Base-by-base conservation (phyloP, 139 green algal species). In the Diplosphaera chodatii region DNA sequence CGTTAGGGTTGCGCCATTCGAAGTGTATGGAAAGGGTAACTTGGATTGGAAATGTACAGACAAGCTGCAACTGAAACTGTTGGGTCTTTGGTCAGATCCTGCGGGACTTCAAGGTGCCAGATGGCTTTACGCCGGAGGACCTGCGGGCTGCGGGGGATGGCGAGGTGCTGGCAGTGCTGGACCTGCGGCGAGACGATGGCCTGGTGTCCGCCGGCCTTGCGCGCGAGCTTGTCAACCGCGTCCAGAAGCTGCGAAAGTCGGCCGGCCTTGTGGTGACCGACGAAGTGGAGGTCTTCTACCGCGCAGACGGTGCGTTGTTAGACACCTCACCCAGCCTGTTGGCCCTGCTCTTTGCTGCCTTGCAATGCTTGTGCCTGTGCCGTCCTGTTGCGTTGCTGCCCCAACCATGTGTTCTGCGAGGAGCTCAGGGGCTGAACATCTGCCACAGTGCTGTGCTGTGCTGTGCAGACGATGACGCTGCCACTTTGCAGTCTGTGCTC, bases 171-270 rank as follows among this genome's bases (percentile, higher is more conserved):
- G 91, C 93, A 28, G 89, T 98, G 70, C 75, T 98, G 71, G 93
- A 98, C 78, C 75, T 99, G 76, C 48, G 73, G 30, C 55, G 80
- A 27, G 85, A 91, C 68, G 80, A 86, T 4, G 78, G 74, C 25
- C 83, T 98, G 55, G 25, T 87, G 28, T 74, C 86, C 31, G 84
- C 87, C 10, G 91, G 93, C 21, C 63, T 90, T 20, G 95, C 92
- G 21, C 81, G 95, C 15, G 94, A 98, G 86, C 71, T 98, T 31
- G 90, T 98, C 63, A 98, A 97, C 85, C 83, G 94, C 40, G 91
- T 96, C 71, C 94, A 98, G 85, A 96, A 97, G 78, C 81, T 98
- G 59, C 82, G 94, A 20, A 99, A 99, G 84, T 86, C 88, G 55
- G 86, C 88, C 3, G 92, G 91, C 16, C 77, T 97, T 70, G 76